Conservation (phyloP, 2,329 filamentous ascomycete species). For the Colletotrichum orbiculare region DNA sequence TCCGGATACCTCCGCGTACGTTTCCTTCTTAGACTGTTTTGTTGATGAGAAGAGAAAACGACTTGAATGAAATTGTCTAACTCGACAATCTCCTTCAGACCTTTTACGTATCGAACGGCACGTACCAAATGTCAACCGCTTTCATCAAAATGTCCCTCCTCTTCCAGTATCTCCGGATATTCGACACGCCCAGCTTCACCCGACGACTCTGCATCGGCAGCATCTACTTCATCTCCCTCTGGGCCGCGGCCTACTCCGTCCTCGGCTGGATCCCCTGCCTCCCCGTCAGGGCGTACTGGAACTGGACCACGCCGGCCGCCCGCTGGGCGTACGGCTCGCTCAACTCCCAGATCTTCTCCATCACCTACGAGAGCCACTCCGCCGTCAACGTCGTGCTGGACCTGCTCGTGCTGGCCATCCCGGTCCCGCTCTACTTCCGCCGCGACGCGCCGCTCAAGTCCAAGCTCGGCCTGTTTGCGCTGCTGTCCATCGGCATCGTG, state of each 20-base stretch:
- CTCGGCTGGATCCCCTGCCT: constrained; percentile 46
- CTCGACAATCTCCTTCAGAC: constrained; percentile 37
- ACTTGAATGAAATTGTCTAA: too few species aligned
- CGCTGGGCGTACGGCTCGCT: constrained; percentile 48
- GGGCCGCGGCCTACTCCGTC: constrained; percentile 39
- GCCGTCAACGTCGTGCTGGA: constrained; percentile 48
- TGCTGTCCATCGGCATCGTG: constrained; percentile 46
- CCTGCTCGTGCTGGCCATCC: constrained; percentile 45
- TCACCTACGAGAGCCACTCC: constrained; percentile 47
- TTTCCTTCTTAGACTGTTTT: not conserved
- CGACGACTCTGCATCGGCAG: constrained; percentile 37
- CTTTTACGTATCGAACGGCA: constrained; percentile 46
- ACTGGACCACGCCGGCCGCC: constrained; percentile 38
- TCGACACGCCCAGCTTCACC: constrained; percentile 41
- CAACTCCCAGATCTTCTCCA: constrained; percentile 40
- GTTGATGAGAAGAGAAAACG: not conserved
- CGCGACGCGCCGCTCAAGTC: constrained; percentile 38
- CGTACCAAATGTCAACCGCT: constrained; percentile 47
- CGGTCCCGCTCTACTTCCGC: constrained; percentile 47
- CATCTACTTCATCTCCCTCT: constrained; percentile 38
- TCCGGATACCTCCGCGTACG: constrained; percentile 41
- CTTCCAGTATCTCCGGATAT: constrained; percentile 51
- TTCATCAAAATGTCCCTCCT: constrained; percentile 52
- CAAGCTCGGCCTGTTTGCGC: constrained; percentile 42
- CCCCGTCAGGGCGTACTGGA: constrained; percentile 38